A percentile compares a stretch with the other conserved stretches of the same genome.
Conservation (phyloP, 495 filamentous ascomycete species). For the Aspergillus taichungensis region DNA sequence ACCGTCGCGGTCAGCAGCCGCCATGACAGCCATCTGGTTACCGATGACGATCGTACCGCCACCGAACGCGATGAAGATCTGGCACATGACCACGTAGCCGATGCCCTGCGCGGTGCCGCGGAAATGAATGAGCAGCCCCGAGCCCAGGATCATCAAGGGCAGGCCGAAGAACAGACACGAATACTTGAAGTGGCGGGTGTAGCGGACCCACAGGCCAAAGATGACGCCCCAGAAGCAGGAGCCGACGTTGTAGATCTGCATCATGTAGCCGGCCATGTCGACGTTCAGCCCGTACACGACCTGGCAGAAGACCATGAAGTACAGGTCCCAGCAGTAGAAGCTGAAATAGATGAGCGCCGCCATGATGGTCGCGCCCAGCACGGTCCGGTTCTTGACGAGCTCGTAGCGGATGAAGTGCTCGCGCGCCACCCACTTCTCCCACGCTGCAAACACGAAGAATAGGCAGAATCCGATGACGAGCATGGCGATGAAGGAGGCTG, state of each 20-base stretch:
- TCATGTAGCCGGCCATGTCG: constrained; percentile 52
- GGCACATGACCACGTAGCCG: constrained; percentile 63
- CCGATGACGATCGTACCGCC: constrained; percentile 51
- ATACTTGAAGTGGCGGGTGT: constrained; percentile 47
- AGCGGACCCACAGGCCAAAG: constrained; percentile 47
- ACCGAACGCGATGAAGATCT: constrained; percentile 62
- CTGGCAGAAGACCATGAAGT: constrained; percentile 60
- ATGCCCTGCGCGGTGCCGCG: constrained; percentile 49
- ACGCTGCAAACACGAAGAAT: constrained; percentile 49
- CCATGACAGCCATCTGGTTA: constrained; percentile 61
- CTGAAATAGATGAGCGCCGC: constrained; percentile 48
- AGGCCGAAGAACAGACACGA: constrained; percentile 53
- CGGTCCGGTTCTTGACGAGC: constrained; percentile 54
- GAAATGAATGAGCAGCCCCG: constrained; percentile 61
- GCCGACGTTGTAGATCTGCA: constrained; percentile 60
- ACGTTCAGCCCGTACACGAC: constrained; percentile 57
- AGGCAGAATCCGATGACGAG: constrained; percentile 48
- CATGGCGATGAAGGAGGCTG: constrained; percentile 47
- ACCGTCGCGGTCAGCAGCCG: constrained; percentile 54
- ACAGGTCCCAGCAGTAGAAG: constrained; percentile 60
- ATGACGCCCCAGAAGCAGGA: constrained; percentile 54
- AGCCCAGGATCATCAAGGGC: constrained; percentile 53
- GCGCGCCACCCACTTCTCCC: constrained; percentile 49
- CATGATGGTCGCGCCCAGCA: constrained; percentile 53
- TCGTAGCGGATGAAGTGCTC: constrained; percentile 51